Percentiles rank a stretch among this genome's conserved stretches.
phyloP scores from a whole-genome alignment of 257 asterid genomes.

The Voacanga thouarsii region DNA sequence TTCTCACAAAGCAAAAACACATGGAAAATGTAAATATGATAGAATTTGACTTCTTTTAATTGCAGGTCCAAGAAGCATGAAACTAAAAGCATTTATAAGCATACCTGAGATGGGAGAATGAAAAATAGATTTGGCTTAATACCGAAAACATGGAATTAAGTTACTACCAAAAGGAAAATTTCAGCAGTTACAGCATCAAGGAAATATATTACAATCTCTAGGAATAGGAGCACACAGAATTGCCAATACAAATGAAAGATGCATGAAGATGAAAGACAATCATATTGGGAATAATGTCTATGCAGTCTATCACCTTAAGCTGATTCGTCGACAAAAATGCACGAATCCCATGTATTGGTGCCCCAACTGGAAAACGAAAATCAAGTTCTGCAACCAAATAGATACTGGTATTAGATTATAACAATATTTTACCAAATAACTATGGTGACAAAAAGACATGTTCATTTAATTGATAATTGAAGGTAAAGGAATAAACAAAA shows the following conservation, averaged over 20 bases:
- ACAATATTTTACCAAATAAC: conserved; percentile 12
- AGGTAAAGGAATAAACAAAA: not conserved
- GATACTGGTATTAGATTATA: conserved; percentile 25
- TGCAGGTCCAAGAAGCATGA: too few species aligned
- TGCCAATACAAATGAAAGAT: not conserved
- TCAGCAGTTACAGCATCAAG: not conserved
- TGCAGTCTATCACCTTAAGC: conserved; percentile 59
- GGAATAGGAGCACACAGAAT: not conserved
- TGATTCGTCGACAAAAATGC: conserved; percentile 94
- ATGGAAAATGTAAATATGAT: too few species aligned
- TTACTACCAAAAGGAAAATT: not conserved
- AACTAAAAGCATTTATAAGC: too few species aligned
- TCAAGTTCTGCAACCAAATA: conserved; percentile 83
- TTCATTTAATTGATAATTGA: conserved; percentile 9
- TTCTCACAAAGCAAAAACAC: too few species aligned
- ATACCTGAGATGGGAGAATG: not conserved
- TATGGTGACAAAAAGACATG: conserved; percentile 5
- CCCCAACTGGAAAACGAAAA: conserved; percentile 87
- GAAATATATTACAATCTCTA: not conserved
- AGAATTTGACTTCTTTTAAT: too few species aligned
- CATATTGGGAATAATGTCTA: not conserved
- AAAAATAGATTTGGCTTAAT: not conserved
- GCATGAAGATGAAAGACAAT: conserved; percentile 5
- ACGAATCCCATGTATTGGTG: conserved; percentile 89
- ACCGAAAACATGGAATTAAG: not conserved